Base-by-base conservation (phyloP, 2,329 filamentous ascomycete genomes). In the Fusarium abutilonis region DNA sequence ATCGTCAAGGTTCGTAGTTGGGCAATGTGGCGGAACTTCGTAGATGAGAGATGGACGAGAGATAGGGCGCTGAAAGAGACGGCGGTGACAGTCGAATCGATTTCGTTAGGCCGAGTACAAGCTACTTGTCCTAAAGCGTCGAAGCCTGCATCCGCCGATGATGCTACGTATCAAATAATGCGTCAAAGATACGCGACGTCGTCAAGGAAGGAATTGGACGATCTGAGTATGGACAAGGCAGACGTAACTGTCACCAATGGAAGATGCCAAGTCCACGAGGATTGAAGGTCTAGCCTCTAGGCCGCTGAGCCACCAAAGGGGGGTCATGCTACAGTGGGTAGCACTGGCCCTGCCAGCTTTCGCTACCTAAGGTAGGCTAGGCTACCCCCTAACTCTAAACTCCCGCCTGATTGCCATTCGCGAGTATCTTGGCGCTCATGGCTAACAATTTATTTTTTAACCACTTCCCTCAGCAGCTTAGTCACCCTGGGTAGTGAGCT, bases 1-100 rank as follows among this genome's bases (percentile, higher is more conserved):
- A 96, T 97, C 71, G 74, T 80, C 60, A 62, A 66, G 63, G 66
- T 50, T 53, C 48, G 56, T 67, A 70, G 71, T 68, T 68, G 67
- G 71, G 61, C 9, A 44, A 69, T 52, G 52, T 60, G 52, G 50
- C 31, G 41, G 42, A 44, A 47, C 43, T 35, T 55, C 15, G 29
- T 32, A 48, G 51, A 26, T 41, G 36, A 40, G 40, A 49, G 41
- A 53, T 38, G 15, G 39, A 60, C 17, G 56, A 41, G 49, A 36
- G 35, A 44, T 63, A 21, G 50, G 19, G 48, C 23, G 45, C 54
- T 23, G 34, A 48, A 35, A 23, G 48, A 48, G 56, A 52, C 52
- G 50, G 63, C 68, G 66, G 66, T 70, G 68, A 70, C 66, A 52
- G 44, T 46, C 40, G 48, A 19, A 47, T 57, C 54, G 56, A 55